Base-by-base conservation (phyloP, 2,329 filamentous ascomycete genomes). In the Hymenoscyphus fraxineus region DNA sequence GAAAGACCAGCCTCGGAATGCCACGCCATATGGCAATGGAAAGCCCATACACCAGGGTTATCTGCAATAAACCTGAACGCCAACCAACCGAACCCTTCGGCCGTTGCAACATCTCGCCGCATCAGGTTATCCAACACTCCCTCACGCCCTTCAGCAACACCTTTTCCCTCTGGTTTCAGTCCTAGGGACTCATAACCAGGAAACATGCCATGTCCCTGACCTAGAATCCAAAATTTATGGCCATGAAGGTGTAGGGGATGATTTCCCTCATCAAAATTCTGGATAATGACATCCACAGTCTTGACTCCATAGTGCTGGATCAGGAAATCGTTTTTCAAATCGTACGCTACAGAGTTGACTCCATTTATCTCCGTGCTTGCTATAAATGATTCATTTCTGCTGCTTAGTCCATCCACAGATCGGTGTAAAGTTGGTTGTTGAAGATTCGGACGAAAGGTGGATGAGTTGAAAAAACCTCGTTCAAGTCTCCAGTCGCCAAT, bases 221-320 rank as follows among this genome's bases (percentile, higher is more conserved):
- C 73, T 1, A 76, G 64, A 19, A 86, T 78, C 76, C 91, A 90
- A 78, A 93, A 92, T 69, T 84, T 80, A 75, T 92, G 89, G 0
- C 90, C 90, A 78, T 95, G 93, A 0, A 96, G 77, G 76, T 90
- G 87, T 79, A 89, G 88, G 0, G 87, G 92, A 71, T 93, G 90
- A 9, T 86, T 87, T 54, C 91, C 79, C 65, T 82, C 74, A 70
- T 94, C 91, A 56, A 86, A 81, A 73, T 93, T 94, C 79, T 93
- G 91, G n/a, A 94, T 79, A 19, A 92, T 77, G 60, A 94, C 82
- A 73, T 93, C 87, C 35, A 93, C 84, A n/a, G 91, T 80, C 65
- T 88, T 76, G 35, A 78, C 69, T 22, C 72, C 80, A 63, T 83
- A 84, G 67, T 88, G 84, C 35, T 87, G 80, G 13, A 96, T 82